Conservation (phyloP, 768 basidiomycete species). For the Trametes cingulata region DNA sequence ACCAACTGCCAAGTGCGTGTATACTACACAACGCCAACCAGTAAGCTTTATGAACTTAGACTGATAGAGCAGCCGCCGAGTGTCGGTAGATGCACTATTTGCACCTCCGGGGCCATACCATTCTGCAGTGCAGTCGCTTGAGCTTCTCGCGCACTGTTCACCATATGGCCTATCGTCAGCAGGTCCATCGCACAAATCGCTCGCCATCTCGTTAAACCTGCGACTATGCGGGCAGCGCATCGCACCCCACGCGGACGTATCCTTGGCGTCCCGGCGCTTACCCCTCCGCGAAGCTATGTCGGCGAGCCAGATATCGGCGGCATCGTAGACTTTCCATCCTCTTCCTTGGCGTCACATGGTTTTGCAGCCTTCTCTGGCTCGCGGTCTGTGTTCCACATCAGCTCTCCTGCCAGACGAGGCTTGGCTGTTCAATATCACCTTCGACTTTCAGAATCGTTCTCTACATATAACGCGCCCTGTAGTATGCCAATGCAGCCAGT, state of each 20-base stretch:
- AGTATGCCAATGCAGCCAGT: no score
- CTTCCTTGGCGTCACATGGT: conserved; percentile 6
- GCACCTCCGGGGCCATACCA: no score
- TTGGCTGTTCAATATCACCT: not conserved
- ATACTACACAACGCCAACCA: no score
- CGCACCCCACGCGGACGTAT: not conserved
- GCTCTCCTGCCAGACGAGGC: not conserved
- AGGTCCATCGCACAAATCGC: not conserved
- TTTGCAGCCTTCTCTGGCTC: no score
- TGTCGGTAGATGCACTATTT: no score
- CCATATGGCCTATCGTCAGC: not conserved
- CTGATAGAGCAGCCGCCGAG: no score
- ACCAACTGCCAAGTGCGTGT: no score
- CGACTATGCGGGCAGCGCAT: not conserved
- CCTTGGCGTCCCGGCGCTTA: not conserved
- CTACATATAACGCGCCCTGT: no score
- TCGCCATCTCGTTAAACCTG: not conserved
- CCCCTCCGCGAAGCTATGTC: not conserved
- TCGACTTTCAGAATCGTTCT: no score
- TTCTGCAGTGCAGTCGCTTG: no score
- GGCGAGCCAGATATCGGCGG: not conserved
- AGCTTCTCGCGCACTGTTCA: not conserved
- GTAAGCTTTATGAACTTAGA: no score
- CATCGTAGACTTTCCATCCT: not conserved
- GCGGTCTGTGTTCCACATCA: not conserved